phyloP scores from a whole-genome alignment of 257 asterid species.

The Ilex aquifolium region DNA sequence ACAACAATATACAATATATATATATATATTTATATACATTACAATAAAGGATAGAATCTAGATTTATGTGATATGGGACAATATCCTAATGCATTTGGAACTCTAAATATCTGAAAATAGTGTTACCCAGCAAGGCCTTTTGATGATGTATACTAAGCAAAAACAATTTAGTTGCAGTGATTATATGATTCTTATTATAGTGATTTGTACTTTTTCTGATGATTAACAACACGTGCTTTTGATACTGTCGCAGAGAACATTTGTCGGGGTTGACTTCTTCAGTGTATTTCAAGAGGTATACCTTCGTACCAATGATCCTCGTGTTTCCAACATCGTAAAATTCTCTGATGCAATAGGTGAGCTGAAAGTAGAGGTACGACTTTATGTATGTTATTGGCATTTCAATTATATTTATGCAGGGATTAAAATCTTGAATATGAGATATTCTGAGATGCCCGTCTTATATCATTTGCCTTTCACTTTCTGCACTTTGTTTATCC shows the following conservation, averaged over 20 bases:
- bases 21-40: too few species aligned
- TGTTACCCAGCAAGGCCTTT: background rate
- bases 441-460: too few species aligned
- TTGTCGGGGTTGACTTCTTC: constrained; percentile 88
- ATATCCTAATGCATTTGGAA: background rate
- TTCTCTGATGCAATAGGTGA: constrained; percentile 76
- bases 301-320: constrained; percentile 68
- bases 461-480: too few species aligned
- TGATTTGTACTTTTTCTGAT: background rate
- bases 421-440: too few species aligned
- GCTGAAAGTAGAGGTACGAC: constrained; percentile 84
- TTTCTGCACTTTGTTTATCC: too few species aligned
- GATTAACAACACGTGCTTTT: background rate
- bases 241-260: constrained; percentile 61
- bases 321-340: constrained; percentile 79
- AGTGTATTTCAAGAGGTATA: constrained; percentile 84
- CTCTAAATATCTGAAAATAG: background rate
- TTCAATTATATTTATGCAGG: background rate
- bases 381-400: background rate
- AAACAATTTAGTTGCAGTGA: too few species aligned
- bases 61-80: too few species aligned
- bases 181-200: background rate
- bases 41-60: too few species aligned
- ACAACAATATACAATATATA: too few species aligned
- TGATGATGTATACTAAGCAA: background rate